Conservation (phyloP, 139 green algal species). For the Zygnema circumcarinatum region DNA sequence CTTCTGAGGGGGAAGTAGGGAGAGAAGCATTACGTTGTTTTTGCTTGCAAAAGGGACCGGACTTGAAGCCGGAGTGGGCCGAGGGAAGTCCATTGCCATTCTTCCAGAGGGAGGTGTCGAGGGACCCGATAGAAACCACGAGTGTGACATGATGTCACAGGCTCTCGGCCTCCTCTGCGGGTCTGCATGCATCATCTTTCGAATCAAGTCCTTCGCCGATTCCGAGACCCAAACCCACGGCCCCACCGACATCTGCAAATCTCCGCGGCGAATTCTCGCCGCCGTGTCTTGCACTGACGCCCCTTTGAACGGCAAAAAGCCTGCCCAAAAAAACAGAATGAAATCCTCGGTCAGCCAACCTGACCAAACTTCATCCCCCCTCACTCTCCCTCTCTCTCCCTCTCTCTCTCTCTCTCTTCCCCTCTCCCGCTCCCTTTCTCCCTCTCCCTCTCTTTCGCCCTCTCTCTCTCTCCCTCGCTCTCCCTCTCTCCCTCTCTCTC, state of each 20-base stretch:
- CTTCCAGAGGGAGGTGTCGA: not conserved
- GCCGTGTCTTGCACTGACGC: not conserved
- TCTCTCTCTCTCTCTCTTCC: too few species aligned
- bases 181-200: slow-evolving; percentile 75
- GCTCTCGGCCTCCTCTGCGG: slow-evolving; percentile 81
- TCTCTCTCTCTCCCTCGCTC: too few species aligned
- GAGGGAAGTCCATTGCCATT: too few species aligned
- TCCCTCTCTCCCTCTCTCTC: too few species aligned
- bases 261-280: slow-evolving; percentile 50
- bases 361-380: too few species aligned
- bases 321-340: not conserved
- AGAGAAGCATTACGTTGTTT: too few species aligned
- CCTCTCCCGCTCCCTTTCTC: too few species aligned
- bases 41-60: too few species aligned
- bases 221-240: slow-evolving; percentile 80
- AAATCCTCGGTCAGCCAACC: too few species aligned
- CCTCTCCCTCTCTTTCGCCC: too few species aligned
- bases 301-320: not conserved
- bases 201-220: slow-evolving; percentile 66
- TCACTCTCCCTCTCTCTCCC: too few species aligned
- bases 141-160: not conserved
- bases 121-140: not conserved
- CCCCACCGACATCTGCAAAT: slow-evolving; percentile 74
- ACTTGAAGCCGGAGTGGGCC: too few species aligned
- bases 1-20: not conserved